A percentile compares a stretch with the other conserved stretches of the same genome.
Evolutionary conservation across 768 basidiomycete genomes (phyloP).

Genomic region (Mycena crocata): DNA sequence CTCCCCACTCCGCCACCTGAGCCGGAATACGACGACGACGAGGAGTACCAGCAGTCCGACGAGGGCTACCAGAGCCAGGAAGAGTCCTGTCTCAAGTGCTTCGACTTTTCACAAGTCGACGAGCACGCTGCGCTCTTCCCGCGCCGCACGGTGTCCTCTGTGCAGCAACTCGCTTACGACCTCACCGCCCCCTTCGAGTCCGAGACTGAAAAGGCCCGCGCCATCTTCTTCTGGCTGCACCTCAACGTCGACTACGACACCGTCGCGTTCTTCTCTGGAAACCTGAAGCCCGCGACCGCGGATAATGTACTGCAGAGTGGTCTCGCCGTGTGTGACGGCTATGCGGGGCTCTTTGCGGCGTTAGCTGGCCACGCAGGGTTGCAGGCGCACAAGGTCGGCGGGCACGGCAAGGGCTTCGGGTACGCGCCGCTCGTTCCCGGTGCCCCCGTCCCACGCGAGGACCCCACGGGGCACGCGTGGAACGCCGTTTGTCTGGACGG

Average conservation of each 20-base stretch:
- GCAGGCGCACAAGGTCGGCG: slow-evolving; percentile 53
- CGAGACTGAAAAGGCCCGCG: slow-evolving; percentile 59
- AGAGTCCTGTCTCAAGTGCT: slow-evolving; percentile 54
- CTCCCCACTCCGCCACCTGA: slow-evolving; percentile 46
- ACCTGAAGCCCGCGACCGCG: slow-evolving; percentile 49
- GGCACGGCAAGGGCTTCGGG: slow-evolving; percentile 61
- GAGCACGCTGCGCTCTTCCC: slow-evolving; percentile 58
- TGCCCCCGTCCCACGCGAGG: slow-evolving; percentile 50
- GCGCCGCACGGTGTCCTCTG: slow-evolving; percentile 50
- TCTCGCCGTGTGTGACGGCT: slow-evolving; percentile 62
- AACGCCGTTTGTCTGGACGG: slow-evolving; percentile 57
- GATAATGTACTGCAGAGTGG: slow-evolving; percentile 55
- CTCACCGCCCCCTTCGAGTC: slow-evolving; percentile 55
- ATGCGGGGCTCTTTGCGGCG: slow-evolving; percentile 55
- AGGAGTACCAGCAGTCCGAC: slow-evolving; percentile 15
- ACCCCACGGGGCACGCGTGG: slow-evolving; percentile 61
- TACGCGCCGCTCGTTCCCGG: slow-evolving; percentile 47
- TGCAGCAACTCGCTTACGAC: slow-evolving; percentile 53
- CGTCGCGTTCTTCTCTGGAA: slow-evolving; percentile 56
- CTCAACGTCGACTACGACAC: slow-evolving; percentile 60
- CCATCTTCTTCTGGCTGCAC: slow-evolving; percentile 61
- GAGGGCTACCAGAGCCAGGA: slow-evolving; percentile 26
- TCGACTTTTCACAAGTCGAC: slow-evolving; percentile 56
- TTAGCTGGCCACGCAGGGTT: slow-evolving; percentile 54
- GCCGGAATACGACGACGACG: slow-evolving; percentile 29